phyloP scores from a whole-genome alignment of 352 stramenopile genomes.

The Phytopythium aichiense region DNA sequence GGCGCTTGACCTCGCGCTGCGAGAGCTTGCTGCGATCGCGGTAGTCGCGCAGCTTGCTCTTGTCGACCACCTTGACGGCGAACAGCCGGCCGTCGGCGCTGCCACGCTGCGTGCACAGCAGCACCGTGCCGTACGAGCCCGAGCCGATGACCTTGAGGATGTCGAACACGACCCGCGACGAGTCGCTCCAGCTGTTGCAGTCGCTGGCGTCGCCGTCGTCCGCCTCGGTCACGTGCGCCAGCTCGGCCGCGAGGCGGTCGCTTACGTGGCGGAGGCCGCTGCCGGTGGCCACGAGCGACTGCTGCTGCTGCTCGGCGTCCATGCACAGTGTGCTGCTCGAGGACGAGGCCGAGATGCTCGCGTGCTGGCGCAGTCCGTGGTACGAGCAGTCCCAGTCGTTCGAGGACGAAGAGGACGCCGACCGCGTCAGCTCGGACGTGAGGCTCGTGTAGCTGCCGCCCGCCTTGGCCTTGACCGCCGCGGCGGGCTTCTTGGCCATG shows the following conservation, averaged over 20 bases:
- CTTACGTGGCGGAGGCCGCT: background rate
- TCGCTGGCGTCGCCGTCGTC: slow-evolving; percentile 11
- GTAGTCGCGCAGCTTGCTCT: slow-evolving; percentile 47
- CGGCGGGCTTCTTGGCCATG: slow-evolving; percentile 13
- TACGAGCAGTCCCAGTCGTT: slow-evolving; percentile 30
- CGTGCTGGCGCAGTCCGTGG: slow-evolving; percentile 1
- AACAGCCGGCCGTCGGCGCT: slow-evolving; percentile 38
- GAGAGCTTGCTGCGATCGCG: slow-evolving; percentile 18
- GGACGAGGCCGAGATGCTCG: slow-evolving; percentile 42
- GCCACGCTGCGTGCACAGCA: slow-evolving; percentile 50
- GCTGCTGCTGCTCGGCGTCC: slow-evolving; percentile 22
- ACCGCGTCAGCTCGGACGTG: slow-evolving; percentile 1
- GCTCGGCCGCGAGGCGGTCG: slow-evolving; percentile 7
- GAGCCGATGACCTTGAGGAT: slow-evolving; percentile 71
- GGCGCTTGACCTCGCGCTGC: slow-evolving; percentile 43
- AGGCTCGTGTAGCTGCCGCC: slow-evolving; percentile 31
- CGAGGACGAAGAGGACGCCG: background rate
- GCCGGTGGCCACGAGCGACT: background rate
- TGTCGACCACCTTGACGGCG: slow-evolving; percentile 76
- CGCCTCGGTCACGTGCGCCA: slow-evolving; percentile 15
- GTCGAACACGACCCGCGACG: slow-evolving; percentile 52
- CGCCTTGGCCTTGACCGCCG: background rate
- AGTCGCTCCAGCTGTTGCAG: slow-evolving; percentile 9
- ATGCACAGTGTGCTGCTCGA: slow-evolving; percentile 44
- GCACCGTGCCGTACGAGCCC: slow-evolving; percentile 71